Evolutionary conservation across 2,329 filamentous ascomycete genomes (phyloP).

Genomic region (Epichloe uncinata): DNA sequence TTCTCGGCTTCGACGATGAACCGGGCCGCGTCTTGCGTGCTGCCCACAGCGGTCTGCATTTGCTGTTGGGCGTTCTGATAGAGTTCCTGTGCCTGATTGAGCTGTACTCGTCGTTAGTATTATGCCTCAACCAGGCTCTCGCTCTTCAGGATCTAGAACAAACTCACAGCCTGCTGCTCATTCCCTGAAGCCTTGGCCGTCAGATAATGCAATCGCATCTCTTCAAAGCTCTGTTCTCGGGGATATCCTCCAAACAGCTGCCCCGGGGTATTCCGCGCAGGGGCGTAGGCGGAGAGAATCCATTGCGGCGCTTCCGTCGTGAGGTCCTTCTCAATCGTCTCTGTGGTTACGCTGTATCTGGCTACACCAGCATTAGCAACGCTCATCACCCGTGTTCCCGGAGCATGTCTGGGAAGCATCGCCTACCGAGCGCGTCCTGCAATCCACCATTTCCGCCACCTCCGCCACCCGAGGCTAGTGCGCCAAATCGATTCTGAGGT

Average conservation of each 20-base stretch:
- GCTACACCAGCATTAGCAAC: conserved; percentile 7
- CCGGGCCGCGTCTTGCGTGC: conserved; percentile 58
- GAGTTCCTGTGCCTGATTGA: conserved; percentile 46
- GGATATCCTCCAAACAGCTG: conserved; percentile 71
- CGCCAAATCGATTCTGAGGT: conserved; percentile 43
- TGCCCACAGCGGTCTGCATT: conserved; percentile 54
- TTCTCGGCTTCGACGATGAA: conserved; percentile 54
- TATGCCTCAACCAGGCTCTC: neutral
- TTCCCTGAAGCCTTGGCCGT: conserved; percentile 46
- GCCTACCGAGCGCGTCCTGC: conserved; percentile 12
- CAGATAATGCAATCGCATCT: conserved; percentile 66
- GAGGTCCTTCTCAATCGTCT: conserved; percentile 53
- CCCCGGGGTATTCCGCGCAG: conserved; percentile 59
- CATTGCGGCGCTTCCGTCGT: conserved; percentile 62
- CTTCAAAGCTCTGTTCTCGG: conserved; percentile 79
- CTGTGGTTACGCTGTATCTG: conserved; percentile 41
- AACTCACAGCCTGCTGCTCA: conserved; percentile 35
- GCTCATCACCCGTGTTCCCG: neutral
- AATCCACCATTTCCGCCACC: conserved; percentile 15
- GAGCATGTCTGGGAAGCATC: neutral
- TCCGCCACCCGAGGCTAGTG: conserved; percentile 21
- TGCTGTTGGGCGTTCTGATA: conserved; percentile 55
- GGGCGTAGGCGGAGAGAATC: conserved; percentile 78
- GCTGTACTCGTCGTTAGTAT: conserved; percentile 23
- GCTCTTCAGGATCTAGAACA: neutral